These are phyloP conservation scores for Porogramme epimiltina DNA, from an alignment of 1,284 basidiomycete species.

Conservation along the genomic window DNA sequence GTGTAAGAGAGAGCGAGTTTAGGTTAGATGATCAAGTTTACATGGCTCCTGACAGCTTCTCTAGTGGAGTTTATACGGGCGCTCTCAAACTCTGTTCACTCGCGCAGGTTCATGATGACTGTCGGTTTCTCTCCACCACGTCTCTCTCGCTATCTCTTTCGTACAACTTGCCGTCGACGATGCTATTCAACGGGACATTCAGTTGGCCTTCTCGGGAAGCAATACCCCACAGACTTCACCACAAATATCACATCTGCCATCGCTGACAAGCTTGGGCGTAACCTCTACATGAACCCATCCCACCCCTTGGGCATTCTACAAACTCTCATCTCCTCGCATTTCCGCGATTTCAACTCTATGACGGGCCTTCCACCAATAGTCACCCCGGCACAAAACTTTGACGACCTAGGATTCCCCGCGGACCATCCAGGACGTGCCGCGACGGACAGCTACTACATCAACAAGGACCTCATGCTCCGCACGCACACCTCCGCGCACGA, in stretches of 20 bases:
- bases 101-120: slow-evolving; percentile 6
- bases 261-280: slow-evolving; percentile 69
- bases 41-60: too few relatives aligned
- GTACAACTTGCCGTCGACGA: slow-evolving; percentile 11
- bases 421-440: slow-evolving; percentile 93
- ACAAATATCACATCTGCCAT: slow-evolving; percentile 91
- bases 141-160: slow-evolving; percentile 8
- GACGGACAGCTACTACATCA: slow-evolving; percentile 97
- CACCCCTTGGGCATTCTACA: slow-evolving; percentile 92
- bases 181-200: slow-evolving; percentile 19
- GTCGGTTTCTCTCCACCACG: slow-evolving; percentile 9
- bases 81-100: too few relatives aligned
- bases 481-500: slow-evolving; percentile 99
- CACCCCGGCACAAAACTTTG: slow-evolving; percentile 92
- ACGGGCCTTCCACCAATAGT: slow-evolving; percentile 87
- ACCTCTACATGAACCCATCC: slow-evolving; percentile 73
- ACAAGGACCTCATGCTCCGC: slow-evolving; percentile 87
- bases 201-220: slow-evolving; percentile 49
- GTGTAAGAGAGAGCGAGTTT: too few relatives aligned
- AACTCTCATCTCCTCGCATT: slow-evolving; percentile 83
- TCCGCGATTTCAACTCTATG: slow-evolving; percentile 67
- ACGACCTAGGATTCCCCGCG: slow-evolving; percentile 90
- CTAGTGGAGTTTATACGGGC: too few relatives aligned
- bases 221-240: slow-evolving; percentile 72
- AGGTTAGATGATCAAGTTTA: too few relatives aligned